A percentile compares a stretch with the other conserved stretches of the same genome.
phyloP scores from a whole-genome alignment of 495 filamentous ascomycete genomes.

The Talaromyces borbonicus region DNA sequence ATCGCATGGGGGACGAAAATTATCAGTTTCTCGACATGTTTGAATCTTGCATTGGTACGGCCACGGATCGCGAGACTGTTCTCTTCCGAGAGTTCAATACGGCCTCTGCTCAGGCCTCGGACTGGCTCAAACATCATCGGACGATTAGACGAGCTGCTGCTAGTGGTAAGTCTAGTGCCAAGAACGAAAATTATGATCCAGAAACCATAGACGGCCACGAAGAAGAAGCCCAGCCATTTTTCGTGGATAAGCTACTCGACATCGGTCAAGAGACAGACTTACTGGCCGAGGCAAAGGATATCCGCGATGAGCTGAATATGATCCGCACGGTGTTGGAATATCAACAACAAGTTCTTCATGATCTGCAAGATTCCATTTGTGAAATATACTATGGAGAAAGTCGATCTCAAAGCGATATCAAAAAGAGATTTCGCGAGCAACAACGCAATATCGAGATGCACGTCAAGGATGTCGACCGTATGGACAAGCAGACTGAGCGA shows the following conservation, averaged over 20 bases:
- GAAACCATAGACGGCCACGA: conserved; percentile 17
- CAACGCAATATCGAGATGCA: conserved; percentile 51
- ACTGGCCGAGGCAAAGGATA: conserved; percentile 59
- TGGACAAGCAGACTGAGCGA: conserved; percentile 57
- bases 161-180: conserved; percentile 22
- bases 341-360: conserved; percentile 44
- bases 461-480: conserved; percentile 53
- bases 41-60: conserved; percentile 54
- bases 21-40: conserved; percentile 69
- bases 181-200: conserved; percentile 24
- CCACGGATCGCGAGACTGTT: conserved; percentile 51
- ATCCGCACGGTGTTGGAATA: conserved; percentile 51
- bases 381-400: conserved; percentile 38
- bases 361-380: conserved; percentile 45
- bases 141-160: conserved; percentile 31
- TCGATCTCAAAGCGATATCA: conserved; percentile 39
- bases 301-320: conserved; percentile 66
- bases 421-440: conserved; percentile 50
- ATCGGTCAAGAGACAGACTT: conserved; percentile 59
- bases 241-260: conserved; percentile 56
- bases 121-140: conserved; percentile 52
- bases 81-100: conserved; percentile 56
- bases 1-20: conserved; percentile 50
- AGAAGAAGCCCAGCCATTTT: conserved; percentile 30
- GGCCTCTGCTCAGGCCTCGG: conserved; percentile 49